A percentile compares a stretch with the other conserved stretches of the same genome.
Conservation (phyloP, 2,329 filamentous ascomycete genomes). For the Ceratocystiopsis minuta region DNA sequence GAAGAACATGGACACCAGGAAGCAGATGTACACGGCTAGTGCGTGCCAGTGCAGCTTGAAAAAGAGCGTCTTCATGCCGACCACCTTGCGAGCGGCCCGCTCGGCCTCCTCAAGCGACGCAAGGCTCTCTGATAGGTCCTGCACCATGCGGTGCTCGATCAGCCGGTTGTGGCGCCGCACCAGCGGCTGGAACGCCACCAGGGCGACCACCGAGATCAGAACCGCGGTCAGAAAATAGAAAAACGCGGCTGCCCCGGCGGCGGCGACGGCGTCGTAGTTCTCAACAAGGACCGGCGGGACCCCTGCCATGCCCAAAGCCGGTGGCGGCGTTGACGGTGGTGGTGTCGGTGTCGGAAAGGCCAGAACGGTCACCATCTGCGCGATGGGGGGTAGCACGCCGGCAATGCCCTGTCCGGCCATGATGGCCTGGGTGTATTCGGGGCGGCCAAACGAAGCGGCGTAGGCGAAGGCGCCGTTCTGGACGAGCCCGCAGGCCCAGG, state of each 20-base stretch:
- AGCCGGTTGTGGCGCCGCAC: conserved; percentile 40
- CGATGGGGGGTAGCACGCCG: conserved; percentile 72
- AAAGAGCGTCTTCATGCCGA: conserved; percentile 46
- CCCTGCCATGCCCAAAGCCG: conserved; percentile 8
- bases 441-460: conserved; percentile 64
- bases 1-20: conserved; percentile 80
- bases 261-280: conserved; percentile 12
- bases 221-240: conserved; percentile 85
- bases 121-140: conserved; percentile 30
- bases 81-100: conserved; percentile 28
- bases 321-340: not conserved
- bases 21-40: conserved; percentile 61
- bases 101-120: conserved; percentile 34
- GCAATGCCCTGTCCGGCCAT: conserved; percentile 91
- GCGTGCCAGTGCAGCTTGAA: conserved; percentile 64
- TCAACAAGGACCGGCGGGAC: too few relatives aligned
- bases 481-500: conserved; percentile 64
- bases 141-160: conserved; percentile 28
- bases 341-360: conserved; percentile 32
- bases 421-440: conserved; percentile 86
- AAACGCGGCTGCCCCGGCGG: conserved; percentile 53
- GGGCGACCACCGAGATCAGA: conserved; percentile 47
- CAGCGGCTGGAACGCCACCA: conserved; percentile 60
- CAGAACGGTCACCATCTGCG: conserved; percentile 72
- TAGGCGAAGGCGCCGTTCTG: conserved; percentile 94